Conservation (phyloP, 495 filamentous ascomycete genomes). For the Penicillium roqueforti region DNA sequence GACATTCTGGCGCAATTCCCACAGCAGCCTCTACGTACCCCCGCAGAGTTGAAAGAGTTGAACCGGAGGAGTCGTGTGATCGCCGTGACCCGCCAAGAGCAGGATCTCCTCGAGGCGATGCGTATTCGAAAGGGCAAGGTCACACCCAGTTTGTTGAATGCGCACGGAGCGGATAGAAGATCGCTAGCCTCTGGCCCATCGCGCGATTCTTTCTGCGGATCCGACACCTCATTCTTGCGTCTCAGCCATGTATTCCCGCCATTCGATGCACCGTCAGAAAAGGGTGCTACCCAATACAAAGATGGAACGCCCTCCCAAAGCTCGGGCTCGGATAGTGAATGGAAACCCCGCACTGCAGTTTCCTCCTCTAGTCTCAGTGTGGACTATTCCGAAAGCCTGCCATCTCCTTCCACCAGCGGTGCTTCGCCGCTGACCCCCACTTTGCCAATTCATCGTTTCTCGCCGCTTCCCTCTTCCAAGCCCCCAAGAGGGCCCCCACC, state of each 20-base stretch:
- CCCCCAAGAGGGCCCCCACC: conserved; percentile 38
- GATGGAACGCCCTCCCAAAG: conserved; percentile 27
- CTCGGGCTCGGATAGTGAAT: conserved; percentile 35
- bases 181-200: conserved; percentile 35
- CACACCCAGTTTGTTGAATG: conserved; percentile 60
- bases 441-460: conserved; percentile 44
- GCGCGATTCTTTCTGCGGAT: conserved; percentile 37
- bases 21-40: conserved; percentile 16
- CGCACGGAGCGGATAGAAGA: conserved; percentile 21
- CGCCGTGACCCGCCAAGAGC: conserved; percentile 82
- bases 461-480: conserved; percentile 38
- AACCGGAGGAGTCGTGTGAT: conserved; percentile 63
- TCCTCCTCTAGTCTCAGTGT: conserved; percentile 34
- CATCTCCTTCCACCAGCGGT: conserved; percentile 36
- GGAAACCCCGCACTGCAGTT: conserved; percentile 33
- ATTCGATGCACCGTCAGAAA: conserved; percentile 19
- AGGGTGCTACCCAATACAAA: conserved; percentile 32
- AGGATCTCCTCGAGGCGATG: conserved; percentile 77
- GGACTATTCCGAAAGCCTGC: conserved; percentile 38
- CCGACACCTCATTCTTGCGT: conserved; percentile 43
- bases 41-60: conserved; percentile 28
- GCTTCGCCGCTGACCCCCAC: conserved; percentile 45
- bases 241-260: conserved; percentile 37
- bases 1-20: conserved; percentile 27
- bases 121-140: conserved; percentile 72